Conservation (phyloP, 2,329 filamentous ascomycete species). For the Cryphonectria japonica region DNA sequence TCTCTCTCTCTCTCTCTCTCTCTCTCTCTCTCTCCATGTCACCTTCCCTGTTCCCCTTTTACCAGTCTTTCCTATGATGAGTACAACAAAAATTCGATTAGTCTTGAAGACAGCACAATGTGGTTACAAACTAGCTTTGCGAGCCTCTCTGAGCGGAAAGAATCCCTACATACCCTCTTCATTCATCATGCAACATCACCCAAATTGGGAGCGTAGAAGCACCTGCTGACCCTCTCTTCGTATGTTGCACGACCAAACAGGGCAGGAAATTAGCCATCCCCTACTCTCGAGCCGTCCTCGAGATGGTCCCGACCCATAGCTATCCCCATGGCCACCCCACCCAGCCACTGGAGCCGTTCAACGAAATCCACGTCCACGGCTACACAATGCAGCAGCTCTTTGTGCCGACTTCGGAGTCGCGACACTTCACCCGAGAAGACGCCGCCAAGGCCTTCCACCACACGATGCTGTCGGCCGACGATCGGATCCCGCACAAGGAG, state of each 20-base stretch:
- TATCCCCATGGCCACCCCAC: slow-evolving; percentile 51
- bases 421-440: slow-evolving; percentile 66
- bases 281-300: slow-evolving; percentile 75
- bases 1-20: slow-evolving; percentile 8
- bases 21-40: not conserved
- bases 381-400: slow-evolving; percentile 68
- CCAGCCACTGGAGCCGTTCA: slow-evolving; percentile 62
- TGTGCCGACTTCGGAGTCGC: slow-evolving; percentile 65
- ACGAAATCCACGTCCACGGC: slow-evolving; percentile 66
- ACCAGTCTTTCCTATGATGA: slow-evolving; percentile 55
- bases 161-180: slow-evolving; percentile 26
- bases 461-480: slow-evolving; percentile 62
- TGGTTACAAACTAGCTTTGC: slow-evolving; percentile 85
- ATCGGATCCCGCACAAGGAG: slow-evolving; percentile 65
- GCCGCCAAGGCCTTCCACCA: slow-evolving; percentile 68
- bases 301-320: slow-evolving; percentile 78
- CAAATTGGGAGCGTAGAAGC: slow-evolving; percentile 19
- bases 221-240: slow-evolving; percentile 31
- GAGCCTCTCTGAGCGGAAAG: slow-evolving; percentile 69
- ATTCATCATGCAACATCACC: slow-evolving; percentile 19
- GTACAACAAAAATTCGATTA: slow-evolving; percentile 86
- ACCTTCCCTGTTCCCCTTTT: slow-evolving; percentile 17
- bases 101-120: slow-evolving; percentile 93
- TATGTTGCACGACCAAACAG: slow-evolving; percentile 49
- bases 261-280: slow-evolving; percentile 75